Percentiles rank a stretch among this genome's conserved stretches.
Evolutionary conservation across 352 stramenopile genomes (phyloP).

Genomic region (Globisporangium recalcitrans): DNA sequence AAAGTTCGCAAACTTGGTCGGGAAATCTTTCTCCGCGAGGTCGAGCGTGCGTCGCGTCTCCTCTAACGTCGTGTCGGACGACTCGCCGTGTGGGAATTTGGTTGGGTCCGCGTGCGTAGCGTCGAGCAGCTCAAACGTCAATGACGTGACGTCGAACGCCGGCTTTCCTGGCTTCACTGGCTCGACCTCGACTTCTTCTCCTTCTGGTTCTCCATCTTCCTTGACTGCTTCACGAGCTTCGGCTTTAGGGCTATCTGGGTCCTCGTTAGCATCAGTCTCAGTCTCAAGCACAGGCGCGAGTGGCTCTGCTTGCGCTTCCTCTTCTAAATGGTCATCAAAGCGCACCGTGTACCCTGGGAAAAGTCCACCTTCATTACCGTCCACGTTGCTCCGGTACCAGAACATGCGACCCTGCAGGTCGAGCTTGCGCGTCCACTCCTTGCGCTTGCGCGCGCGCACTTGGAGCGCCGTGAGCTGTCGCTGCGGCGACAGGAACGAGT

Average conservation of each 20-base stretch:
- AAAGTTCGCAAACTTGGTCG: slow-evolving; percentile 73
- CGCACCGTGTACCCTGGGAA: slow-evolving; percentile 1
- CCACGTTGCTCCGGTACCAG: slow-evolving; percentile 36
- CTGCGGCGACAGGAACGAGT: slow-evolving; percentile 50
- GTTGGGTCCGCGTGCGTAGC: not conserved
- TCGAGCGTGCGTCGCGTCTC: slow-evolving; percentile 26
- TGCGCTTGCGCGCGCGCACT: slow-evolving; percentile 21
- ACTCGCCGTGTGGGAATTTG: slow-evolving; percentile 1
- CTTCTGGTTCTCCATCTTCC: not conserved
- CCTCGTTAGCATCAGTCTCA: not conserved
- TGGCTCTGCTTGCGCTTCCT: not conserved
- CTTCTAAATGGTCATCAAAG: not conserved
- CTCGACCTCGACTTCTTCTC: not conserved
- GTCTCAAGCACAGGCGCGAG: not conserved
- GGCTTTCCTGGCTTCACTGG: not conserved
- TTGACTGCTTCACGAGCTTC: not conserved
- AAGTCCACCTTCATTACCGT: not conserved
- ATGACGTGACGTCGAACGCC: not conserved
- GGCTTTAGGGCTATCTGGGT: not conserved
- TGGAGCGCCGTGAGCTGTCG: not conserved
- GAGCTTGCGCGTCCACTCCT: slow-evolving; percentile 51
- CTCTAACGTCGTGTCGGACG: not conserved
- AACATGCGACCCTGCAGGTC: slow-evolving; percentile 52
- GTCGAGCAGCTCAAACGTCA: not conserved
- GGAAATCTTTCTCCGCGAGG: slow-evolving; percentile 48